Percentiles rank a stretch among this genome's conserved stretches.
These are phyloP conservation scores for Oenanthe sinensis DNA, from an alignment of 129 eudicot species.

Conservation along the genomic window DNA sequence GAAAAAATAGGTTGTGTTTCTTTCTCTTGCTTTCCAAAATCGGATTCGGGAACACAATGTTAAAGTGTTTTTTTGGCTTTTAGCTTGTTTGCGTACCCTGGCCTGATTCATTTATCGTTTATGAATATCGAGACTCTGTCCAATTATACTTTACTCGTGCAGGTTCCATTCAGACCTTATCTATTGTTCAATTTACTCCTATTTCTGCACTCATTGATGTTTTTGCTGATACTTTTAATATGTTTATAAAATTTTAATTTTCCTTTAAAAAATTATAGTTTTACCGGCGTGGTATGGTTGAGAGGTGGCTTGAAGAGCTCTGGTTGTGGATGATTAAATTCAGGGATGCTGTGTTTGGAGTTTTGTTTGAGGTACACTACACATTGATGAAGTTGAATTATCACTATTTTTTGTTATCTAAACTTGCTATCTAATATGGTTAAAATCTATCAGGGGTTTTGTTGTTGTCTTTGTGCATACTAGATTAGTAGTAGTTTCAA, in stretches of 20 bases:
- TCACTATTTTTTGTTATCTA: neutral
- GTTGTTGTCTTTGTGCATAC: neutral
- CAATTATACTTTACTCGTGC: neutral
- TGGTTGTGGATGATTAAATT: slow-evolving; percentile 84
- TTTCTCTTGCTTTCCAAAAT: neutral
- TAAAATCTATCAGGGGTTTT: neutral
- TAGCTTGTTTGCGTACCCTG: neutral
- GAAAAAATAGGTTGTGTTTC: neutral
- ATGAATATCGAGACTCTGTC: neutral
- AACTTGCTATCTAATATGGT: neutral
- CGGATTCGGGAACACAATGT: neutral
- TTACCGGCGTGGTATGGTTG: slow-evolving; percentile 71
- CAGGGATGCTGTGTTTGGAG: slow-evolving; percentile 51
- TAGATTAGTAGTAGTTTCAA: neutral
- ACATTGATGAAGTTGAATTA: neutral
- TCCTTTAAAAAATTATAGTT: slow-evolving; percentile 44
- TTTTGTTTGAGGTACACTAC: slow-evolving; percentile 57
- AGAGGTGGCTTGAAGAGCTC: slow-evolving; percentile 84
- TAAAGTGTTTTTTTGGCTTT: neutral
- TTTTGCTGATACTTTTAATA: neutral
- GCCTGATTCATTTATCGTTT: neutral
- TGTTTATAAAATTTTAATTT: neutral
- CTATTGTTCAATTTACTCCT: neutral
- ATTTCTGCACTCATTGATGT: neutral
- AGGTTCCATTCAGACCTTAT: neutral